Percentiles rank a stretch among this genome's conserved stretches.
phyloP scores from a whole-genome alignment of 176 grass and related monocot genomes.

The Raddia guianensis region DNA sequence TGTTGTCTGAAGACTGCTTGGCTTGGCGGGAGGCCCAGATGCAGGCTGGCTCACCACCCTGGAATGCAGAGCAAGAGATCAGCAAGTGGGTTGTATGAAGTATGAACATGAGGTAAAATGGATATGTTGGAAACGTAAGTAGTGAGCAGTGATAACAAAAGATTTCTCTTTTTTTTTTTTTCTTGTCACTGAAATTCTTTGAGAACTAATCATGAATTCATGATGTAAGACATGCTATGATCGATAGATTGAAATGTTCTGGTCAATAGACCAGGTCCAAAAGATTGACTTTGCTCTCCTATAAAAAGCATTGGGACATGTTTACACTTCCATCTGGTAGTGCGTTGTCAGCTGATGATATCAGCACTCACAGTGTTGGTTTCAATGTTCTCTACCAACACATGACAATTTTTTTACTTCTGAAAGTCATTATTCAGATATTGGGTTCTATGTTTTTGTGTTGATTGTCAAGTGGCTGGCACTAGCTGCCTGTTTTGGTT shows the following conservation, averaged over 20 bases:
- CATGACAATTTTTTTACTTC: background rate
- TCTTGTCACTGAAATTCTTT: background rate
- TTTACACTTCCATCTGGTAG: background rate
- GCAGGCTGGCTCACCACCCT: slow-evolving; percentile 84
- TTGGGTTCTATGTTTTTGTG: background rate
- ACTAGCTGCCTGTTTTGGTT: background rate
- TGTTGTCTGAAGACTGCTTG: slow-evolving; percentile 58
- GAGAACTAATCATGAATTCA: background rate
- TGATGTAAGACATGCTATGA: background rate
- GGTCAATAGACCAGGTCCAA: background rate
- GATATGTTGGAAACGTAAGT: background rate
- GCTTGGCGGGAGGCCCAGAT: slow-evolving; percentile 71
- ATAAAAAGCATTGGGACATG: slow-evolving; percentile 2
- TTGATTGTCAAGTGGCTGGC: slow-evolving; percentile 22
- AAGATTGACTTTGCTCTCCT: background rate
- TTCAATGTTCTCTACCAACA: background rate
- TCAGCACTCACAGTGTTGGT: background rate
- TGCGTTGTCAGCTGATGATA: slow-evolving; percentile 20
- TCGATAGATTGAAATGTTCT: background rate
- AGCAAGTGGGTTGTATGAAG: background rate
- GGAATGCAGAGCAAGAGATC: slow-evolving; percentile 19
- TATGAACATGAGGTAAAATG: background rate
- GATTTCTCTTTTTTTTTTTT: background rate
- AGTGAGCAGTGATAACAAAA: background rate
- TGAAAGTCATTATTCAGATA: background rate